Conservation (phyloP, 176 grass and related monocot genomes). For the Avena insularis region DNA sequence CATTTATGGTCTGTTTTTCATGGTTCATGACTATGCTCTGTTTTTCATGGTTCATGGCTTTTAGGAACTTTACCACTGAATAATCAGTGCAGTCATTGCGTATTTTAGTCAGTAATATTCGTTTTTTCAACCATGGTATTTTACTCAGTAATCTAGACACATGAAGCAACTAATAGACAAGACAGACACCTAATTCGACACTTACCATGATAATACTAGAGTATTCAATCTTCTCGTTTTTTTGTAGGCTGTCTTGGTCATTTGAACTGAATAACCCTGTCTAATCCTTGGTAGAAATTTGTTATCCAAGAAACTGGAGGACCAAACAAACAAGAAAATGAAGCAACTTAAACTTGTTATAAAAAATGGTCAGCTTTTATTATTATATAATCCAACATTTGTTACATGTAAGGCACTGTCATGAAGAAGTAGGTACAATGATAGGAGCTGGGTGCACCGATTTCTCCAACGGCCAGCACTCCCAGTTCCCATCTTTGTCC, state of each 20-base stretch:
- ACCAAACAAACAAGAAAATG: background rate
- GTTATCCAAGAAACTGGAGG: background rate
- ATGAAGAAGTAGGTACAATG: slow-evolving; percentile 34
- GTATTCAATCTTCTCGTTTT: background rate
- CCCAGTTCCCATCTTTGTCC: slow-evolving; percentile 71
- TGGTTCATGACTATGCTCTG: background rate
- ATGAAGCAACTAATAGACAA: too few species aligned
- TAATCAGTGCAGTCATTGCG: too few species aligned
- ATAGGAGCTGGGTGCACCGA: slow-evolving; percentile 66
- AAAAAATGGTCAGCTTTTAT: slow-evolving; percentile 27
- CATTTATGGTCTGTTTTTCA: background rate
- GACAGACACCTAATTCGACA: too few species aligned
- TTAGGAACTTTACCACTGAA: background rate
- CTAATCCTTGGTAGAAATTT: background rate
- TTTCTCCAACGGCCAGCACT: slow-evolving; percentile 68
- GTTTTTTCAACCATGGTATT: too few species aligned
- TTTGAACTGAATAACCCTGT: background rate
- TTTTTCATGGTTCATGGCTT: background rate
- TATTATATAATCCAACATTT: background rate
- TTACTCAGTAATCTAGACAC: too few species aligned
- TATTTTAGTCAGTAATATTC: too few species aligned
- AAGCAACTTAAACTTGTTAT: background rate
- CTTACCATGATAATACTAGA: background rate
- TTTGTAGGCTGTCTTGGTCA: background rate
- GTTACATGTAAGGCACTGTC: slow-evolving; percentile 40